These are phyloP conservation scores for Arthrobotrys conoides DNA, from an alignment of 2,329 filamentous ascomycete species.

Conservation along the genomic window DNA sequence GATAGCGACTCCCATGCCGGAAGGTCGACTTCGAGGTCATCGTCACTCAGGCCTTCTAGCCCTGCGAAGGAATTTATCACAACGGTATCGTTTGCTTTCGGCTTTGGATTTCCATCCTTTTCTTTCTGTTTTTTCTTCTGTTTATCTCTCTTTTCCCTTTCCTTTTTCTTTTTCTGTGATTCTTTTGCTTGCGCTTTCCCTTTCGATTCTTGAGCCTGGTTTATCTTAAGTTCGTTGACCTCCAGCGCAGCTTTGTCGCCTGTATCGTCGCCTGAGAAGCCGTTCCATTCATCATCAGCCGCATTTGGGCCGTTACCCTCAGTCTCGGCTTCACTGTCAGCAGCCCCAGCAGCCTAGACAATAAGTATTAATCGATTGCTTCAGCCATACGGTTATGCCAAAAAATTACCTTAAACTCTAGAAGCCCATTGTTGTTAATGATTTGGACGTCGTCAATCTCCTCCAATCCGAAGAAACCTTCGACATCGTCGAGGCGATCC, in stretches of 20 bases:
- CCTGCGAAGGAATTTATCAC: constrained; percentile 62
- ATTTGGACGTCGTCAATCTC: constrained; percentile 93
- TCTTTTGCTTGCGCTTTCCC: constrained; percentile 65
- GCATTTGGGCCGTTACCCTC: constrained; percentile 62
- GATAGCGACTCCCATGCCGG: constrained; percentile 83
- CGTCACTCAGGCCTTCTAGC: constrained; percentile 65
- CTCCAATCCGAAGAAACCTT: constrained; percentile 91
- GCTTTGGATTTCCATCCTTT: constrained; percentile 62
- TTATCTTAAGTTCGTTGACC: background rate
- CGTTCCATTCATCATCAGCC: constrained; percentile 65
- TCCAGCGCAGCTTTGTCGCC: constrained; percentile 27
- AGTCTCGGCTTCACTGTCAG: constrained; percentile 65
- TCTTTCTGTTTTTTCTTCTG: constrained; percentile 62
- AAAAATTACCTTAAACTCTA: constrained; percentile 68
- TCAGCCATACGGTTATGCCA: background rate
- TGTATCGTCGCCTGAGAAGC: constrained; percentile 64
- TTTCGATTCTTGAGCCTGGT: constrained; percentile 24
- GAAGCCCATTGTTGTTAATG: constrained; percentile 74
- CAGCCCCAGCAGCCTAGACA: constrained; percentile 65
- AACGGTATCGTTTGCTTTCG: constrained; percentile 33
- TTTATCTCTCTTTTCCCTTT: constrained; percentile 21
- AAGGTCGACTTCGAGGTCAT: constrained; percentile 73
- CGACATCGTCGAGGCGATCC: constrained; percentile 86
- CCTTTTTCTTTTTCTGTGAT: constrained; percentile 32
- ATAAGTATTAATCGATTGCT: constrained; percentile 33